These are phyloP conservation scores for Pichiaceae sp. DNA, from an alignment of 1,139 yeast genomes.

Conservation along the genomic window DNA sequence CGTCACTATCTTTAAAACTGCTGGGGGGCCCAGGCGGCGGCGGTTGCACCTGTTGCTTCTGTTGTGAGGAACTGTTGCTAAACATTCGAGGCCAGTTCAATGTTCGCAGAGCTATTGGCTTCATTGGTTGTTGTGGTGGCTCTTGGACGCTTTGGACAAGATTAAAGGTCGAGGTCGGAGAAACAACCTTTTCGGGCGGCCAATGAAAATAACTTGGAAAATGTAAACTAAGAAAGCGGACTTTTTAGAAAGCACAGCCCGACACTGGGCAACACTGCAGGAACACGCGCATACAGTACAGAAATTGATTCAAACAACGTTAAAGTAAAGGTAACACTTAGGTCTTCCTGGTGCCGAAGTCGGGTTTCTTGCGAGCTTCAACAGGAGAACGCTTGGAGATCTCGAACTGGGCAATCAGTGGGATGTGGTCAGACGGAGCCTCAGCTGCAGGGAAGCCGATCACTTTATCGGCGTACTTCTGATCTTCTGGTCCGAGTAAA, in stretches of 20 bases:
- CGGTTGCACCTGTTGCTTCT: neutral
- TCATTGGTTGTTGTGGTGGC: too few species aligned
- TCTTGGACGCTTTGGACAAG: too few species aligned
- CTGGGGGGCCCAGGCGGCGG: neutral
- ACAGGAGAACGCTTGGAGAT: slow-evolving; percentile 41
- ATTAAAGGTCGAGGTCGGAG: too few species aligned
- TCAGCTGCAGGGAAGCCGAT: slow-evolving; percentile 94
- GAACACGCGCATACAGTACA: too few species aligned
- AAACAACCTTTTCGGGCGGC: too few species aligned
- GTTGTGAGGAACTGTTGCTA: neutral
- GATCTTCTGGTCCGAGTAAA: slow-evolving; percentile 76
- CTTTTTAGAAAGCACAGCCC: too few species aligned
- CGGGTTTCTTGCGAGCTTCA: slow-evolving; percentile 43
- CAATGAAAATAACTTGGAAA: too few species aligned
- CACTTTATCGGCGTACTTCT: slow-evolving; percentile 61
- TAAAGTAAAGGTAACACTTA: neutral
- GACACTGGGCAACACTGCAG: too few species aligned
- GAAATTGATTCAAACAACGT: too few species aligned
- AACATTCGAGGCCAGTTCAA: neutral
- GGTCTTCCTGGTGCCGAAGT: slow-evolving; percentile 43
- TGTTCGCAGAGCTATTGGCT: neutral
- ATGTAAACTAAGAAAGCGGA: too few species aligned
- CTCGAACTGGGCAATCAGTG: slow-evolving; percentile 69
- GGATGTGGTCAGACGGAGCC: slow-evolving; percentile 92
- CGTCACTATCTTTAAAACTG: neutral